Evolutionary conservation across 2,329 filamentous ascomycete genomes (phyloP), one percentile per base, ranked within the genome.

Genomic region (Aspergillus novofumigatus): DNA sequence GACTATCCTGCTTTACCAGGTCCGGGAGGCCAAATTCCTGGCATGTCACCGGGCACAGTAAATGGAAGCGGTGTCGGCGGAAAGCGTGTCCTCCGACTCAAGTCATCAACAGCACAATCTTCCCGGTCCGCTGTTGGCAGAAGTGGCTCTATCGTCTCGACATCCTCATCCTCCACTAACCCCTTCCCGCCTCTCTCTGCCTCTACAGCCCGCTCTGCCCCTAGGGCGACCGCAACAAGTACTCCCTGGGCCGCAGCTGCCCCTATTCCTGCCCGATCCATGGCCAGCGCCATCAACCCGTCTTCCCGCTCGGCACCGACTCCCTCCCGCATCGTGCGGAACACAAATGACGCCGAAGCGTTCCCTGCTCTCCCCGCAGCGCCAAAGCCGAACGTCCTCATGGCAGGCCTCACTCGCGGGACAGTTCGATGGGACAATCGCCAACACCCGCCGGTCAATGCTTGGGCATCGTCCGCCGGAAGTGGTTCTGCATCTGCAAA

Each of bases 1-100:
- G 92, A 97, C 71, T 97, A 97, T 65, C 93, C 93, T 0, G 91
- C 90, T 1, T 79, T 97, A 0, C 92, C 93, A 1, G 88, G 89
- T 0, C 82, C 90, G 0, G 83, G 84, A 54, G 88, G 88, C 52
- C 84, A 88, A 74, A 81, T 86, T 41, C 86, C 87, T 26, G 78
- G 77, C 4, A 73, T 80, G 49, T 73, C 76, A 1, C 70, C 79
- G 4, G 74, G 76, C 25, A 70, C 73, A 64, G 65, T 71, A 56
- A 75, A 72, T 57, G 85, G 88, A 58, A 69, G 80, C 62, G 80
- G 81, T 38, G 86, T 86, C 73, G 90, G 81, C 0, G 84, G 84
- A 0, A 78, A 74, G 72, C 57, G 84, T 72, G 77, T 93, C 61
- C 71, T 92, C 71, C 83, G 85, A 65, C 72, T 88, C 32, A 88